Conservation (phyloP, 139 green algal genomes). For the Tetraselmis chui region DNA sequence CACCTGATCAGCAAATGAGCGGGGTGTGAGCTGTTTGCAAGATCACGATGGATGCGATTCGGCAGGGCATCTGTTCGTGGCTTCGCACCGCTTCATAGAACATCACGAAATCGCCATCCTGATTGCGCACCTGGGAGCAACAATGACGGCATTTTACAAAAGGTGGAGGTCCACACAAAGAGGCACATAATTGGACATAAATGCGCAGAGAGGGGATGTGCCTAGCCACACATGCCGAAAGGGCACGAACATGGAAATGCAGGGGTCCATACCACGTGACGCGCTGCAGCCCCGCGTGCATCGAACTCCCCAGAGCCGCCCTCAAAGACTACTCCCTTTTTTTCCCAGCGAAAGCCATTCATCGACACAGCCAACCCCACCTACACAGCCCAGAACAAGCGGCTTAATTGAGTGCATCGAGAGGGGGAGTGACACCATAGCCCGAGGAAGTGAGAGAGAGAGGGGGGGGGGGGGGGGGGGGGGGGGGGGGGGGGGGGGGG, state of each 20-base stretch:
- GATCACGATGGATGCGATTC: no score
- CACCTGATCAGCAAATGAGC: no score
- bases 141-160: not conserved
- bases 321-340: conserved; percentile 44
- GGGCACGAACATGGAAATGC: no score
- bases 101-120: conserved; percentile 66
- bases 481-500: not conserved
- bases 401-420: not conserved
- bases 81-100: conserved; percentile 79
- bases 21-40: no score
- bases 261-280: conserved; percentile 60
- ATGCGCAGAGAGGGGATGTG: no score
- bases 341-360: conserved; percentile 68
- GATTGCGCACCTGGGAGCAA: not conserved
- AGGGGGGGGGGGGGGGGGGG: no score
- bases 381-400: conserved; percentile 24
- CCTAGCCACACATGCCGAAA: no score
- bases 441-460: not conserved
- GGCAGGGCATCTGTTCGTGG: no score
- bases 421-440: not conserved
- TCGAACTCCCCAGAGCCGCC: conserved; percentile 41
- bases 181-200: no score
- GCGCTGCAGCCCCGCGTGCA: conserved; percentile 35
- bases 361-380: conserved; percentile 62
- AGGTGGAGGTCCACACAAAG: conserved; percentile 52